Evolutionary conservation across 345 rosid genomes (phyloP).

Genomic region (Lumnitzera racemosa): DNA sequence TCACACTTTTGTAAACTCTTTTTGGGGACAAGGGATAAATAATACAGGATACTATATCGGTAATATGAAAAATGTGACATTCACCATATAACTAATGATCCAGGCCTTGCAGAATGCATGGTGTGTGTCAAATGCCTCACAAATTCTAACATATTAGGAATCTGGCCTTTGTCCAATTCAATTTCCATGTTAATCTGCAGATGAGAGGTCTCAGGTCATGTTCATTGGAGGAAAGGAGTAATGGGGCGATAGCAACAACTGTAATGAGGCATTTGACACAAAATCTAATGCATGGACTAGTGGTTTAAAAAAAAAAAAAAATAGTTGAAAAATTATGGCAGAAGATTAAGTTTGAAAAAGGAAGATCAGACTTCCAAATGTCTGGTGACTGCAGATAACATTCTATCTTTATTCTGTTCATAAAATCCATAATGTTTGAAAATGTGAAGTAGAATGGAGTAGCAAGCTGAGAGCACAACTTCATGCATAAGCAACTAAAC

Average conservation of each 20-base stretch:
- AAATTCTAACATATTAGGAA: constrained; percentile 59
- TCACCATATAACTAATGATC: constrained; percentile 77
- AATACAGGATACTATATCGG: not conserved
- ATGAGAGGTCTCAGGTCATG: constrained; percentile 6
- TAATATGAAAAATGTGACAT: constrained; percentile 3
- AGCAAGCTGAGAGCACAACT: too few relatives aligned
- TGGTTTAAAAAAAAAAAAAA: too few relatives aligned
- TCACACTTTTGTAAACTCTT: not conserved
- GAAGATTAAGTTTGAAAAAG: not conserved
- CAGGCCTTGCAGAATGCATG: constrained; percentile 64
- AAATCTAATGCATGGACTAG: not conserved
- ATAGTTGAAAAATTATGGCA: not conserved
- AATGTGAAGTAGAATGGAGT: too few relatives aligned
- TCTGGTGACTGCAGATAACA: too few relatives aligned
- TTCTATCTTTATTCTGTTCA: too few relatives aligned
- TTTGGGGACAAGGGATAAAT: not conserved
- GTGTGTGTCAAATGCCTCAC: constrained; percentile 56
- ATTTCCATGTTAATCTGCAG: constrained; percentile 78
- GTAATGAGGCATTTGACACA: not conserved
- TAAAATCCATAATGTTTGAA: too few relatives aligned
- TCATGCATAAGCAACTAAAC: too few relatives aligned
- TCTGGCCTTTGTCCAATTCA: constrained; percentile 30
- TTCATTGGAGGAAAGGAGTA: not conserved
- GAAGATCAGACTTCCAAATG: too few relatives aligned
- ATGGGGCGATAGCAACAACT: not conserved